These are phyloP conservation scores for Erucastrum elatum DNA, from an alignment of 345 rosid species.

Conservation along the genomic window DNA sequence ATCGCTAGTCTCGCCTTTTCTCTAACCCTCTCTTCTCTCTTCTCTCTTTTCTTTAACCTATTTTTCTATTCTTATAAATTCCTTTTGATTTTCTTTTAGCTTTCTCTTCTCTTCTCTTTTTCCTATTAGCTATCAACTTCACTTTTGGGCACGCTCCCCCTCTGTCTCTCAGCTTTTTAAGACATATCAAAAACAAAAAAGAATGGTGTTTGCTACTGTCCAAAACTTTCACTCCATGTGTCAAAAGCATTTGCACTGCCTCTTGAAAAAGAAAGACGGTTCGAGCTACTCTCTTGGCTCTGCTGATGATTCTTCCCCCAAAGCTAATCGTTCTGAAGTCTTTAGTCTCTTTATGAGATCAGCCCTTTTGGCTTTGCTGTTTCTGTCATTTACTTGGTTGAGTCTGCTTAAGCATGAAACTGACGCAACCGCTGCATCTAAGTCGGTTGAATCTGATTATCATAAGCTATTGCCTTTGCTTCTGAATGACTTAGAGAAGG, in stretches of 20 bases:
- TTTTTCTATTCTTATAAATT: conserved; percentile 6
- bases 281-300: conserved; percentile 32
- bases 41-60: not conserved
- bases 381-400: too few species aligned
- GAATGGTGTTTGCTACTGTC: conserved; percentile 47
- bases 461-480: too few species aligned
- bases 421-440: too few species aligned
- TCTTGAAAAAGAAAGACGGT: conserved; percentile 30
- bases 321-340: conserved; percentile 42
- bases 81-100: conserved; percentile 20
- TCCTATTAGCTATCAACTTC: conserved; percentile 22
- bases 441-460: too few species aligned
- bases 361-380: too few species aligned
- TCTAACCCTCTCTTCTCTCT: conserved; percentile 9
- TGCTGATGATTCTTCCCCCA: conserved; percentile 35
- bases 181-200: not conserved
- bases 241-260: conserved; percentile 24
- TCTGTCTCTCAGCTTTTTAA: conserved; percentile 24
- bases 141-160: conserved; percentile 1
- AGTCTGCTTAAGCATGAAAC: too few species aligned
- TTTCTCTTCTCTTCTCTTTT: conserved; percentile 15
- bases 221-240: conserved; percentile 42
- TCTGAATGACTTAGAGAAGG: too few species aligned
- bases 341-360: conserved; percentile 47
- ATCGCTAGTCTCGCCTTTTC: conserved; percentile 51